Percentiles rank a stretch among this genome's conserved stretches.
Conservation (phyloP, 78 protist species). For the Speleostelium caveatum region DNA sequence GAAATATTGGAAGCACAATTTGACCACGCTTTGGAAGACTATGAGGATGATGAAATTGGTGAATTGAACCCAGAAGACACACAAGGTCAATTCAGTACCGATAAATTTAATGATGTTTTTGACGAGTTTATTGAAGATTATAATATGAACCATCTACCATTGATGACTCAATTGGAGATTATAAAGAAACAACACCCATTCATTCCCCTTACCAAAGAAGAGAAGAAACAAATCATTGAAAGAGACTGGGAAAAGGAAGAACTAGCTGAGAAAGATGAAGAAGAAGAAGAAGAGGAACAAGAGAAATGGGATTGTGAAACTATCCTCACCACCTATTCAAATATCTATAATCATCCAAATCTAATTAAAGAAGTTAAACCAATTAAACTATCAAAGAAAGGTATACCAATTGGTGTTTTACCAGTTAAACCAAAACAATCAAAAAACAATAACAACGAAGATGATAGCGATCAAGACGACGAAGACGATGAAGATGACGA, state of each 20-base stretch:
- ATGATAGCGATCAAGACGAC: background rate
- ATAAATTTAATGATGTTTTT: slow-evolving; percentile 42
- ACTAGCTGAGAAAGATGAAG: slow-evolving; percentile 5
- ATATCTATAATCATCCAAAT: slow-evolving; percentile 83
- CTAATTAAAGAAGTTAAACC: slow-evolving; percentile 58
- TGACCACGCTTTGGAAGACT: slow-evolving; percentile 34
- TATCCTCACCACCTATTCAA: slow-evolving; percentile 80
- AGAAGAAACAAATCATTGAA: slow-evolving; percentile 18
- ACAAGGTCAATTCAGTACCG: slow-evolving; percentile 20
- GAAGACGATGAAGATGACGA: slow-evolving; percentile 29
- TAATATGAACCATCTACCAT: slow-evolving; percentile 31
- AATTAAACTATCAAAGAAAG: slow-evolving; percentile 30
- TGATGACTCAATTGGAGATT: slow-evolving; percentile 21
- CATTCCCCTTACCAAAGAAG: slow-evolving; percentile 37
- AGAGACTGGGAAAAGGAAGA: slow-evolving; percentile 50
- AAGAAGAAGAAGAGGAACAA: slow-evolving; percentile 61
- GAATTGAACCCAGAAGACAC: slow-evolving; percentile 46
- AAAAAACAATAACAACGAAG: background rate
- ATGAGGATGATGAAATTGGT: slow-evolving; percentile 67
- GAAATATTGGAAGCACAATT: slow-evolving; percentile 31
- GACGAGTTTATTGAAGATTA: slow-evolving; percentile 60
- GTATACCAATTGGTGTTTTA: slow-evolving; percentile 27
- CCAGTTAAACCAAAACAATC: background rate
- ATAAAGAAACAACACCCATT: slow-evolving; percentile 8
- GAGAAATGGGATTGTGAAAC: slow-evolving; percentile 84